Evolutionary conservation across 805 yeast species (phyloP).

Genomic region (Ogataea neopini): DNA sequence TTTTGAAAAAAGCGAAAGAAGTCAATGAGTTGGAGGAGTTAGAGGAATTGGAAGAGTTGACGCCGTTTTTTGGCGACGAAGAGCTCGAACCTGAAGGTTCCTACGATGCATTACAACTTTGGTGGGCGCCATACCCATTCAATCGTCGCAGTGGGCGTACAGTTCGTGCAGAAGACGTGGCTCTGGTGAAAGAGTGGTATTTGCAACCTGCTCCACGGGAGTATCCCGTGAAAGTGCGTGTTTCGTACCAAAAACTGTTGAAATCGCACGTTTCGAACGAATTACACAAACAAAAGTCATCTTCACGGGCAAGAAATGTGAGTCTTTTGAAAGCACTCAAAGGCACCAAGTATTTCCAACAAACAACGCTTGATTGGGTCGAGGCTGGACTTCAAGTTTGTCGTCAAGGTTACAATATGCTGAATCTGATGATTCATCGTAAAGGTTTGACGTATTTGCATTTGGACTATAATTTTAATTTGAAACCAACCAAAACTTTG

Average conservation of each 20-base stretch:
- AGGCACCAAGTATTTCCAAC: constrained; percentile 84
- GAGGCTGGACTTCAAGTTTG: constrained; percentile 96
- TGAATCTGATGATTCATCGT: constrained; percentile 84
- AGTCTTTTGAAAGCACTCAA: constrained; percentile 65
- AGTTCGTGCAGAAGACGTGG: constrained; percentile 86
- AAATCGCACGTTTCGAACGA: constrained; percentile 74
- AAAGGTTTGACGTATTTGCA: constrained; percentile 91
- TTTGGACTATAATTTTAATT: constrained; percentile 90
- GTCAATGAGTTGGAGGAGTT: background rate
- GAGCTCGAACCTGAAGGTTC: constrained; percentile 48
- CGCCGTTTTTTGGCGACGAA: constrained; percentile 53
- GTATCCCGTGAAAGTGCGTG: constrained; percentile 73
- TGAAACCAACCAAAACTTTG: constrained; percentile 93
- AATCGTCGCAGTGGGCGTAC: constrained; percentile 70
- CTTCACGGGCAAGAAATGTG: constrained; percentile 48
- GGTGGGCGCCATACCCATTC: constrained; percentile 85
- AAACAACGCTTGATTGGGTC: constrained; percentile 95
- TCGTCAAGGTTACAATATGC: constrained; percentile 91
- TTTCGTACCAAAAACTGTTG: constrained; percentile 87
- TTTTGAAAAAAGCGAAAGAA: constrained; percentile 25
- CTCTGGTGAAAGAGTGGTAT: constrained; percentile 82
- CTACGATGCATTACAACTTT: constrained; percentile 62
- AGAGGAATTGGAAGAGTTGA: constrained; percentile 24
- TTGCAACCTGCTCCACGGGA: constrained; percentile 58
- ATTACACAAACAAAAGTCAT: constrained; percentile 48